phyloP scores from a whole-genome alignment of 1,284 basidiomycete genomes.

The Cryptococcus deneoformans region DNA sequence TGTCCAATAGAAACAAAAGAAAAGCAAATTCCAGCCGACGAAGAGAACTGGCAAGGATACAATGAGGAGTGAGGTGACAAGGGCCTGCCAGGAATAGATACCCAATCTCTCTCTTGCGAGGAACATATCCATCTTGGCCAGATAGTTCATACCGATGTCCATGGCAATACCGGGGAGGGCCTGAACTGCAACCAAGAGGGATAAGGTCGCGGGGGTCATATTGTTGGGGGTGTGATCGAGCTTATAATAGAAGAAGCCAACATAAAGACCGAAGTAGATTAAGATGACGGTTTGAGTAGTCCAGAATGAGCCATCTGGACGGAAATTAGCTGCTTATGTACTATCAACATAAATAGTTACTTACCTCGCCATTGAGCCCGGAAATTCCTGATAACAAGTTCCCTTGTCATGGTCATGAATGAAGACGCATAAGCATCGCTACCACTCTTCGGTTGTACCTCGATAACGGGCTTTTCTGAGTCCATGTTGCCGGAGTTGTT shows the following conservation, averaged over 20 bases:
- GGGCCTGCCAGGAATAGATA: background rate
- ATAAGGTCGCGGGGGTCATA: background rate
- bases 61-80: background rate
- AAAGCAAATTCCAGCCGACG: background rate
- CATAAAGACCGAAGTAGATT: background rate
- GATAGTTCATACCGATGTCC: background rate
- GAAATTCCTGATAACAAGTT: background rate
- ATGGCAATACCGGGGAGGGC: background rate
- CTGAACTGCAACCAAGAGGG: background rate
- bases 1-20: background rate
- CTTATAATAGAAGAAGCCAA: background rate
- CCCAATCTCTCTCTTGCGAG: background rate
- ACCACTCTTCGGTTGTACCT: conserved; percentile 56
- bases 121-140: background rate
- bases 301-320: background rate
- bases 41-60: background rate
- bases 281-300: background rate
- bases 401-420: background rate
- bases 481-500: conserved; percentile 29
- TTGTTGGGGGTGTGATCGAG: background rate
- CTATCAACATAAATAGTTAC: background rate
- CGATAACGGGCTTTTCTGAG: conserved; percentile 43
- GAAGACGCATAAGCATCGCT: background rate
- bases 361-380: background rate
- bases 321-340: background rate